Conservation (phyloP, 331 rosid genomes). For the Cydonia oblonga region DNA sequence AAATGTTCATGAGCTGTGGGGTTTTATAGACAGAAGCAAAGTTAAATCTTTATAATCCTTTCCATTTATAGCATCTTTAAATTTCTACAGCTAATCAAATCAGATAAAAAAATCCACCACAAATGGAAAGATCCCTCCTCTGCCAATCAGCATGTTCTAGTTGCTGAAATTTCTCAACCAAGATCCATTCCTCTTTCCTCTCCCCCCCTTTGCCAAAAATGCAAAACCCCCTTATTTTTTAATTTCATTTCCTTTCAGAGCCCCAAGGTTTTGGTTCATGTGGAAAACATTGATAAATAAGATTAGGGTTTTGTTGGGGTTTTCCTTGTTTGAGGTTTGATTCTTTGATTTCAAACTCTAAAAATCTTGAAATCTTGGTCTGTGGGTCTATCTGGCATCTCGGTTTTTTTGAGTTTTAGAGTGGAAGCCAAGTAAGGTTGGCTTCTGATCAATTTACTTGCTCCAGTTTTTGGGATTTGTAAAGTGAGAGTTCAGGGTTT, state of each 20-base stretch:
- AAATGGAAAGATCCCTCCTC: not conserved
- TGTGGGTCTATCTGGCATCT: not conserved
- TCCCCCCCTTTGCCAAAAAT: not conserved
- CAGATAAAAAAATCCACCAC: not conserved
- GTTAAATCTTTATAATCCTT: not conserved
- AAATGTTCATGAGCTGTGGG: too few relatives aligned
- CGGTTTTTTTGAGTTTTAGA: not conserved
- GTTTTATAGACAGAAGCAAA: too few relatives aligned
- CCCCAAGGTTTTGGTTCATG: not conserved
- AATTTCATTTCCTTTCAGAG: not conserved
- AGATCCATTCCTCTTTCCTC: not conserved
- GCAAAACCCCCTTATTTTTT: not conserved
- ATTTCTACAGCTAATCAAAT: not conserved
- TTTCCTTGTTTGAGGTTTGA: constrained; percentile 13
- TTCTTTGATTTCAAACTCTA: not conserved
- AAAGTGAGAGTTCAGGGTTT: constrained; percentile 7
- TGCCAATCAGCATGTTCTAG: not conserved
- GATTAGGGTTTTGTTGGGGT: not conserved
- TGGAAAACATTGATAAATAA: not conserved
- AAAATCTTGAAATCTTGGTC: constrained; percentile 1
- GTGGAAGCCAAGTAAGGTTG: constrained; percentile 1
- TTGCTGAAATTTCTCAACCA: not conserved
- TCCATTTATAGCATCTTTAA: constrained; percentile 18
- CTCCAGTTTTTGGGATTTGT: not conserved
- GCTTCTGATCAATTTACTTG: constrained; percentile 1